Evolutionary conservation across 495 filamentous ascomycete genomes (phyloP), one percentile per base, ranked within the genome.

Genomic region (Aspergillus campestris): DNA sequence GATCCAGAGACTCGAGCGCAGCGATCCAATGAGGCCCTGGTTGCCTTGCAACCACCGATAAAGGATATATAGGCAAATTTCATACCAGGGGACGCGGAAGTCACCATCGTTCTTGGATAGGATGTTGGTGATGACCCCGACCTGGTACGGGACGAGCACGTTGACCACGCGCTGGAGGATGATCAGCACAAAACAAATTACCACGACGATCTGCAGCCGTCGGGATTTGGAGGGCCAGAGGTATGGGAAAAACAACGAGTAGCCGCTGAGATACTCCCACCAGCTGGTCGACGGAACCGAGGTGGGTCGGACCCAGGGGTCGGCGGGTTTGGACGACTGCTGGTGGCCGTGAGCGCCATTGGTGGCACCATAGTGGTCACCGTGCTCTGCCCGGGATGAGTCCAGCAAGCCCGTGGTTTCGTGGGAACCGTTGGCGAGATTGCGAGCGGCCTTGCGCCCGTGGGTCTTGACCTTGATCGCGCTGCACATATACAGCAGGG

Each of bases 261-360:
- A 97, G 13, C 87, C 85, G 47, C 81, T 80, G 40, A 91, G 67
- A 58, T 98, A 98, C 60, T 96, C 92, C 79, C 84, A 87, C 87
- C 87, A 86, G 53, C 76, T 86, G 12, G 82, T 81, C 5, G 80
- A 76, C 5, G 81, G 81, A 33, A 79, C 68, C 10, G 70, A 76
- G n/a, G 74, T 79, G 8, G 83, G 81, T 50, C 82, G 74, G 43
- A 77, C 79, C 84, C 84, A 88, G 8, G 64, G 64, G 47, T 73
- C 70, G 33, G 64, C 42, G 0, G 67, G 67, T 37, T 69, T 71
- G n/a, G 66, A 38, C 7, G 58, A 12, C 31, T 70, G 65, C 10
- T 65, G 51, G 29, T 64, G 59, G 45, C 48, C 38, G 3, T 63
- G 55, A 36, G 52, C 57, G 32, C 65, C 65, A 49, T 70, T 59